These are phyloP conservation scores for Orbilia brochopaga DNA, from an alignment of 2,329 filamentous ascomycete species.

Conservation along the genomic window DNA sequence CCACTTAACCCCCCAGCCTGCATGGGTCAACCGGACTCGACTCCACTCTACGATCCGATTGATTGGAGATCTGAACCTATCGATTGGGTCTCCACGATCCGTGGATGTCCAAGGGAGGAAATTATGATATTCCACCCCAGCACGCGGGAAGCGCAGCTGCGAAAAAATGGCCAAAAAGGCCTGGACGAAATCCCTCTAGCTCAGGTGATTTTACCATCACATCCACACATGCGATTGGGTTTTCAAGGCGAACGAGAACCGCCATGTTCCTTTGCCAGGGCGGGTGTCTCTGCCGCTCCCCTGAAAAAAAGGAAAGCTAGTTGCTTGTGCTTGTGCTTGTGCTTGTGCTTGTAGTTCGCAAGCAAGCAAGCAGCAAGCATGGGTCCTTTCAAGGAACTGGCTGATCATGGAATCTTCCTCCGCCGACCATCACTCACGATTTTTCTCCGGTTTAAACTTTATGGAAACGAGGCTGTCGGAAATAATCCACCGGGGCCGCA, in stretches of 20 bases:
- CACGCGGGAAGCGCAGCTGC: conserved; percentile 44
- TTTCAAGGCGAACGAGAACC: conserved; percentile 10
- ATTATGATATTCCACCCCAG: conserved; percentile 38
- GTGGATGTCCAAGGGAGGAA: conserved; percentile 49
- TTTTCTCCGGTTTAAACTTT: conserved; percentile 12
- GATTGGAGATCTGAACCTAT: conserved; percentile 51
- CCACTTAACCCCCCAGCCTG: conserved; percentile 30
- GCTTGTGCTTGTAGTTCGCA: too few species aligned
- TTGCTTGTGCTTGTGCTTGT: too few species aligned
- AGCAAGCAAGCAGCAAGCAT: too few species aligned
- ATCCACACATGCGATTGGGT: conserved; percentile 19
- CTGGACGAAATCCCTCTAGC: conserved; percentile 26
- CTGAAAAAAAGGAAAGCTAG: conserved; percentile 19
- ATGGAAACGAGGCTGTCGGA: conserved; percentile 31
- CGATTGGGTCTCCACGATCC: conserved; percentile 48
- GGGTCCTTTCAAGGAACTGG: neutral
- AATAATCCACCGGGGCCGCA: conserved; percentile 38
- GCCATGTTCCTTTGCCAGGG: conserved; percentile 23
- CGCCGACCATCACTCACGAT: conserved; percentile 15
- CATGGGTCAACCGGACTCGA: conserved; percentile 29
- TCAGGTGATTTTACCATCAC: conserved; percentile 41
- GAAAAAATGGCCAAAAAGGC: too few species aligned
- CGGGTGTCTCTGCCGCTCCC: conserved; percentile 35
- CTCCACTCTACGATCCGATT: conserved; percentile 46
- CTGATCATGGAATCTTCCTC: neutral